Base-by-base conservation (phyloP, 495 filamentous ascomycete genomes). In the Penicillium longicatenatum region DNA sequence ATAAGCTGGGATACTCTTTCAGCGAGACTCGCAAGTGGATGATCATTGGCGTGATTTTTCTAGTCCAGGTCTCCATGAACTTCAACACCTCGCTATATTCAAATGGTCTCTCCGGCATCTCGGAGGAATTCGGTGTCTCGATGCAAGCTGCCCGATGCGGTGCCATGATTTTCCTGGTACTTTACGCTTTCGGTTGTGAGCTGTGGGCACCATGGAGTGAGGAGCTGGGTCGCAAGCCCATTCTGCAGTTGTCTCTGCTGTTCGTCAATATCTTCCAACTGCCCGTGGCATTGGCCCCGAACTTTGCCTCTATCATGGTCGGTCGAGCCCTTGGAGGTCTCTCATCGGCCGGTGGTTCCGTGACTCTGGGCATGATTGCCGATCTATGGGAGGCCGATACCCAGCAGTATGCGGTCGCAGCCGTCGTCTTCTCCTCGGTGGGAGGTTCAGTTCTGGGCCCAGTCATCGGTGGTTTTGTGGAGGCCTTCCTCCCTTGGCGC, bases 181-280 rank as follows among this genome's bases (percentile, higher is more conserved):
- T 81, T 3, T 92, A 92, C 63, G 88, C 87, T 22, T 90, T 93
- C 64, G 89, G 89, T 10, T 92, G 88, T 67, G 89, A 92, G 68
- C 75, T 93, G 0, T 93, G 89, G 89, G 89, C 89, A 0, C 89
- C 89, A 0, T 93, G 89, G 89, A 85, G 79, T 31, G 89, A 93
- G 61, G 89, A 93, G 61, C 77, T 88, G 48, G 89, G 89, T 16
- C 83, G 89, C 46, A 87, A 84, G 76, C 84, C 83, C 2, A 79
- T 91, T 64, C 74, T 91, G 59, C 89, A 91, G 75, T 72, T 84
- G 43, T 87, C 82, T 52, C 70, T 92, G 41, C 77, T 84, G 42
- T 67, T 93, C 17, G 86, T 91, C 64, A 93, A 93, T 61, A 77
- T 92, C 54, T 91, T 83, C 80, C 85, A 88, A 60, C 75, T 92